Conservation (phyloP, 345 rosid species). For the Salix dunnii region DNA sequence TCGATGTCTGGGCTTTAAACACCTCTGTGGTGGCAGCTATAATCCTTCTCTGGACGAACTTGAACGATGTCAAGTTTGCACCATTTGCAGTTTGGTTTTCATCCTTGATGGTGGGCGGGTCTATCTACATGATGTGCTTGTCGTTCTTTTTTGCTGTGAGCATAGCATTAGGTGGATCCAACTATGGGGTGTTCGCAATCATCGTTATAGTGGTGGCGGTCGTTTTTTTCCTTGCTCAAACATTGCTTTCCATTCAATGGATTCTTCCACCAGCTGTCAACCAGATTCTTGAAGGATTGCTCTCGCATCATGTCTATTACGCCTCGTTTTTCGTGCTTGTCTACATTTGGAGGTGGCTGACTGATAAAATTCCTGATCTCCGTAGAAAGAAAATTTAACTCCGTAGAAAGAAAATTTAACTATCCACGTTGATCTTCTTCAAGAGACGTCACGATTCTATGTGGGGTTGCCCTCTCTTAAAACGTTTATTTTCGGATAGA, state of each 20-base stretch:
- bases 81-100: not conserved
- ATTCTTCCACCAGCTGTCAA: not conserved
- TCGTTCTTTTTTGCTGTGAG: not conserved
- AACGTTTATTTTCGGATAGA: not conserved
- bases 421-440: too few species aligned
- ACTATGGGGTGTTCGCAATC: not conserved
- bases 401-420: not conserved
- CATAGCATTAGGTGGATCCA: not conserved
- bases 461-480: not conserved
- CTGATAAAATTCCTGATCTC: not conserved
- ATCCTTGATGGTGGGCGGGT: not conserved
- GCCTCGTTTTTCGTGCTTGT: not conserved
- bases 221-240: too few species aligned
- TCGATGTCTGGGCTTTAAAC: not conserved
- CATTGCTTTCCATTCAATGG: not conserved
- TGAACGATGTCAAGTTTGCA: not conserved
- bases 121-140: slow-evolving; percentile 6
- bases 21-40: not conserved
- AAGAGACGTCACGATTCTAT: not conserved
- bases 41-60: not conserved
- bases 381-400: too few species aligned
- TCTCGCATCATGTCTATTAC: not conserved
- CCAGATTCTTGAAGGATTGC: not conserved
- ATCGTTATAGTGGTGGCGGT: not conserved
- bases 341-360: not conserved